Evolutionary conservation across 176 grass and related monocot species (phyloP).

Genomic region (Dactylis glomerata): DNA sequence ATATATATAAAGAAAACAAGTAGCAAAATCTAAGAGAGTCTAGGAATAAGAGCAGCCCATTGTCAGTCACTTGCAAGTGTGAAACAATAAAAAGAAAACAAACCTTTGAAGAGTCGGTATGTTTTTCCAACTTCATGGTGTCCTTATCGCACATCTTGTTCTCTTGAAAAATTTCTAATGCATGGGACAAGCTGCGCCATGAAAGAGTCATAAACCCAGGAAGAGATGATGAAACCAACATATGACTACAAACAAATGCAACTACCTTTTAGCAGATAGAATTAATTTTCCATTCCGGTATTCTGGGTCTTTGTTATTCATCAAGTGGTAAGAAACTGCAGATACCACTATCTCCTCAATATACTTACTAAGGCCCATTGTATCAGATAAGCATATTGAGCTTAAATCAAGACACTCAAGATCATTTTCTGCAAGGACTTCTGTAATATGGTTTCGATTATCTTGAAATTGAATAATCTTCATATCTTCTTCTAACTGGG

Average conservation of each 20-base stretch:
- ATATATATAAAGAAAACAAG: not conserved
- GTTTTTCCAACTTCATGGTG: slow-evolving; percentile 48
- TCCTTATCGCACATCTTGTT: slow-evolving; percentile 55
- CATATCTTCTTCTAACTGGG: slow-evolving; percentile 92
- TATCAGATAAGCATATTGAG: slow-evolving; percentile 70
- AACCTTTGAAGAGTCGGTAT: slow-evolving; percentile 39
- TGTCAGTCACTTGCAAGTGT: not conserved
- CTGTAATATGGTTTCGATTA: slow-evolving; percentile 73
- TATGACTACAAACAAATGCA: not conserved
- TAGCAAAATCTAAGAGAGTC: not conserved
- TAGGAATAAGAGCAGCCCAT: not conserved
- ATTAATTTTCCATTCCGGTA: slow-evolving; percentile 78
- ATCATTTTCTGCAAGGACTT: slow-evolving; percentile 76
- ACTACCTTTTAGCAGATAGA: slow-evolving; percentile 72
- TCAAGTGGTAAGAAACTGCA: slow-evolving; percentile 83
- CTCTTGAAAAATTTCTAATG: slow-evolving; percentile 79
- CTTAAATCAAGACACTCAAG: slow-evolving; percentile 80
- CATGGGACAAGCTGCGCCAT: slow-evolving; percentile 60
- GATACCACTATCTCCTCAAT: slow-evolving; percentile 81
- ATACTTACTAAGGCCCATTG: slow-evolving; percentile 61
- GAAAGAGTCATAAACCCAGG: slow-evolving; percentile 30
- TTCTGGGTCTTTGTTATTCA: slow-evolving; percentile 71
- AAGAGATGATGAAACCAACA: slow-evolving; percentile 14
- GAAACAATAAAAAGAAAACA: slow-evolving; percentile 5
- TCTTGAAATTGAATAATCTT: slow-evolving; percentile 83